Evolutionary conservation across 164 flowering plant species (phyloP).

Genomic region (Sedum album): DNA sequence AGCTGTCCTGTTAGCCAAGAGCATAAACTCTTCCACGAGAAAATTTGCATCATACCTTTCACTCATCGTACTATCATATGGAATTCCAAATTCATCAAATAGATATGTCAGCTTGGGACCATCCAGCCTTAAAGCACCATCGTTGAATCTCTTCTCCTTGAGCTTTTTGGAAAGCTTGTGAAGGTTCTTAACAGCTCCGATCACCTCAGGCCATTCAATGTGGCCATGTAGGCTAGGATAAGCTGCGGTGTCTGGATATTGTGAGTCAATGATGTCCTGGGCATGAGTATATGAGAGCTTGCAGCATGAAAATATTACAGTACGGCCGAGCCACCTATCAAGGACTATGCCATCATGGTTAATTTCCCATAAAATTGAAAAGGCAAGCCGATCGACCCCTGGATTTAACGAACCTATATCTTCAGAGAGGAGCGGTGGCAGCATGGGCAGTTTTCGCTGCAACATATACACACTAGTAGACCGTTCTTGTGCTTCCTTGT

Average conservation of each 20-base stretch:
- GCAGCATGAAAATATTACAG: constrained; percentile 80
- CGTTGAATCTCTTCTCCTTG: constrained; percentile 46
- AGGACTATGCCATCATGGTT: constrained; percentile 40
- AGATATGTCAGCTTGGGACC: constrained; percentile 44
- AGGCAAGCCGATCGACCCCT: constrained; percentile 77
- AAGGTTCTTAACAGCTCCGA: constrained; percentile 49
- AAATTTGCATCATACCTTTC: constrained; percentile 46
- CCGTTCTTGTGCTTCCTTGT: constrained; percentile 62
- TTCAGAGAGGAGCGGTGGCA: constrained; percentile 80
- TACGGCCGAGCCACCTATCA: constrained; percentile 87
- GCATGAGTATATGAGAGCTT: constrained; percentile 84
- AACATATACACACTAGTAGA: constrained; percentile 68
- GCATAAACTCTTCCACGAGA: constrained; percentile 95
- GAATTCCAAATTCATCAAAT: constrained; percentile 71
- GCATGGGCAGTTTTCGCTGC: constrained; percentile 62
- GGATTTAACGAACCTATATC: constrained; percentile 73
- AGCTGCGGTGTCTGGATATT: constrained; percentile 10
- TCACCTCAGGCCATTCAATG: constrained; percentile 58
- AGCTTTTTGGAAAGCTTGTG: constrained; percentile 50
- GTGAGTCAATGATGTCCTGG: constrained; percentile 63
- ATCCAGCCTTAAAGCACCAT: constrained; percentile 78
- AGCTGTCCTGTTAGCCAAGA: constrained; percentile 77
- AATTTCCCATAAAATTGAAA: constrained; percentile 78
- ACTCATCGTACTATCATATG: constrained; percentile 45
- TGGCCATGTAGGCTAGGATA: constrained; percentile 49